These are phyloP conservation scores for Euphorbia celastroides DNA, from an alignment of 441 rosid species.

Conservation along the genomic window DNA sequence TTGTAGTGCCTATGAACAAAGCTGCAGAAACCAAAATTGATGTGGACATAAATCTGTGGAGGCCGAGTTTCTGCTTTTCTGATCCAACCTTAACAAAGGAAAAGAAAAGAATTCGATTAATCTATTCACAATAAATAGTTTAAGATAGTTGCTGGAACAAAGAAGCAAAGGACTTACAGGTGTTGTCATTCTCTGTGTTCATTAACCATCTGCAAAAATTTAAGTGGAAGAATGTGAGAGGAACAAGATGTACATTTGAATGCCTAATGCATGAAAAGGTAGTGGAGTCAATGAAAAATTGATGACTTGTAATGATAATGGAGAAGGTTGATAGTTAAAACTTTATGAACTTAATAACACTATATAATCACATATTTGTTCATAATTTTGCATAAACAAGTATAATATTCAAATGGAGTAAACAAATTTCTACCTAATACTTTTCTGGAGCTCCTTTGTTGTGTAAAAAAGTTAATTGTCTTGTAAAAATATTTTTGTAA, in stretches of 20 bases:
- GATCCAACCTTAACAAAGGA: background rate
- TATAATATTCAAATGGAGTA: too few species aligned
- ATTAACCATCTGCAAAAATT: background rate
- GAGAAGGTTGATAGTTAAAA: background rate
- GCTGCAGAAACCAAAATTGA: conserved; percentile 12
- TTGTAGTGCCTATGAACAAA: conserved; percentile 46
- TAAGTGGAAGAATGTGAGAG: background rate
- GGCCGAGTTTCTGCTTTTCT: background rate
- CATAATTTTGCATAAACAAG: too few species aligned
- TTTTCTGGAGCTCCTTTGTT: too few species aligned
- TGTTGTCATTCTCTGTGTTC: background rate
- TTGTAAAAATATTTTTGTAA: too few species aligned
- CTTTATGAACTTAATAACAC: background rate
- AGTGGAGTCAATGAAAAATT: background rate
- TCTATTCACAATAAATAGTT: too few species aligned
- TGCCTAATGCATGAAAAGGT: conserved; percentile 1
- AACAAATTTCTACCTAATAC: too few species aligned
- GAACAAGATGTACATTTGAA: background rate
- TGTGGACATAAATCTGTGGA: background rate
- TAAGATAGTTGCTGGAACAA: background rate
- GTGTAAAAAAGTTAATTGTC: too few species aligned
- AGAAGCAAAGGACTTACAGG: background rate
- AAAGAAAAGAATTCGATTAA: background rate
- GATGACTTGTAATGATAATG: background rate
- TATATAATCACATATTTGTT: too few species aligned